These are phyloP conservation scores for Groenewaldozyma tartarivorans DNA, from an alignment of 805 yeast species.

Conservation along the genomic window DNA sequence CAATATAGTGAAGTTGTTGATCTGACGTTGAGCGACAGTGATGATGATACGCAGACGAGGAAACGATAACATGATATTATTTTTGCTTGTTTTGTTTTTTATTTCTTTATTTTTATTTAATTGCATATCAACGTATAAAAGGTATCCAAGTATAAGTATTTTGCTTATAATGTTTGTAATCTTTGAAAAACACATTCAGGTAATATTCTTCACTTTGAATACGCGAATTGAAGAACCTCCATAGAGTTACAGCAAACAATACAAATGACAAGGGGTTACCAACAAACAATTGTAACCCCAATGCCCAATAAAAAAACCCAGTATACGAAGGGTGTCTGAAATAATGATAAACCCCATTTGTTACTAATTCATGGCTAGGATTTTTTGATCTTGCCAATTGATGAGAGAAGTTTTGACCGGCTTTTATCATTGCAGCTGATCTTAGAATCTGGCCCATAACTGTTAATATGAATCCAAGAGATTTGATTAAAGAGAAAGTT, in stretches of 20 bases:
- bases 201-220: constrained; percentile 60
- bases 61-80: background rate
- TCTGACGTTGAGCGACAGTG: constrained; percentile 22
- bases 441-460: constrained; percentile 59
- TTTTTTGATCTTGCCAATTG: constrained; percentile 47
- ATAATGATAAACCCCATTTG: constrained; percentile 56
- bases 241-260: constrained; percentile 48
- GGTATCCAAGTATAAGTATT: constrained; percentile 56
- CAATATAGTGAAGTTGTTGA: constrained; percentile 21
- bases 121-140: constrained; percentile 31
- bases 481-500: constrained; percentile 27
- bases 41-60: constrained; percentile 1
- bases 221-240: constrained; percentile 59
- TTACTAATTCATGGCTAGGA: constrained; percentile 56
- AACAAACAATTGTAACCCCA: constrained; percentile 70
- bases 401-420: constrained; percentile 81
- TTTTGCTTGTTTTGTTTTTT: background rate
- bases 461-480: constrained; percentile 33
- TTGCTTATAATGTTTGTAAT: constrained; percentile 45
- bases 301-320: constrained; percentile 90
- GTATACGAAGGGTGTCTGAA: constrained; percentile 85
- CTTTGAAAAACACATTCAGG: constrained; percentile 63
- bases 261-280: constrained; percentile 52
- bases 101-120: background rate
- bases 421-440: constrained; percentile 76